These are phyloP conservation scores for Phytophthora pluvialis DNA, from an alignment of 352 stramenopile genomes.

Conservation along the genomic window DNA sequence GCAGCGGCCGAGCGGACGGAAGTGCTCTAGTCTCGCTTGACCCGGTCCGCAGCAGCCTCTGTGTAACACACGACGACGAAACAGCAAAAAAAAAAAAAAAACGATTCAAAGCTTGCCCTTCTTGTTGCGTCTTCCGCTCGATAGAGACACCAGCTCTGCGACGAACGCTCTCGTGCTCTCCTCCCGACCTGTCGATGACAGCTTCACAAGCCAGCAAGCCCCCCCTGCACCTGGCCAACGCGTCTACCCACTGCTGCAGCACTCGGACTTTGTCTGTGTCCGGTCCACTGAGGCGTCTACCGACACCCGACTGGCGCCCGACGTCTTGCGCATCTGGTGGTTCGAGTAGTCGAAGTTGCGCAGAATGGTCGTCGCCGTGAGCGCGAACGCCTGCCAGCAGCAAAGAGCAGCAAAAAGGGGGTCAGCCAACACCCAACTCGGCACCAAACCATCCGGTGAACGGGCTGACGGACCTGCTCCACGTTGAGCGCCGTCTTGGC, in stretches of 20 bases:
- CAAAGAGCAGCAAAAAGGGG: slow-evolving; percentile 4
- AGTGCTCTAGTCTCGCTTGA: slow-evolving; percentile 25
- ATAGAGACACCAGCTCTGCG: slow-evolving; percentile 2
- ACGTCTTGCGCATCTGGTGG: slow-evolving; percentile 58
- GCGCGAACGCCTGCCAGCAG: slow-evolving; percentile 57
- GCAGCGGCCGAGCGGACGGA: slow-evolving; percentile 13
- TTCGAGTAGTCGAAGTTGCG: slow-evolving; percentile 77
- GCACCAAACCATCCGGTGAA: too few species aligned
- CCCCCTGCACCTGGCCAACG: background rate
- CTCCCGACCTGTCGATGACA: background rate
- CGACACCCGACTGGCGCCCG: slow-evolving; percentile 44
- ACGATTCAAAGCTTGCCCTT: slow-evolving; percentile 30
- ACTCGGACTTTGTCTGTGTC: slow-evolving; percentile 39
- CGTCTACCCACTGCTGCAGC: slow-evolving; percentile 38
- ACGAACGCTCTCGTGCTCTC: too few species aligned
- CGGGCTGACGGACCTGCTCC: slow-evolving; percentile 59
- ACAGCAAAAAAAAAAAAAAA: slow-evolving; percentile 10
- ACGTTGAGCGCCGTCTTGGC: slow-evolving; percentile 86
- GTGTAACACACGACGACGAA: background rate
- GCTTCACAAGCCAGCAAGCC: background rate
- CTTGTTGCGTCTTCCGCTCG: slow-evolving; percentile 29
- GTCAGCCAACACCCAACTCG: too few species aligned
- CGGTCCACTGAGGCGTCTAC: slow-evolving; percentile 42
- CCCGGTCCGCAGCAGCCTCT: background rate
- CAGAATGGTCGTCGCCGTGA: slow-evolving; percentile 78